Evolutionary conservation across 176 grass and related monocot genomes (phyloP).

Genomic region (Ensete ventricosum): DNA sequence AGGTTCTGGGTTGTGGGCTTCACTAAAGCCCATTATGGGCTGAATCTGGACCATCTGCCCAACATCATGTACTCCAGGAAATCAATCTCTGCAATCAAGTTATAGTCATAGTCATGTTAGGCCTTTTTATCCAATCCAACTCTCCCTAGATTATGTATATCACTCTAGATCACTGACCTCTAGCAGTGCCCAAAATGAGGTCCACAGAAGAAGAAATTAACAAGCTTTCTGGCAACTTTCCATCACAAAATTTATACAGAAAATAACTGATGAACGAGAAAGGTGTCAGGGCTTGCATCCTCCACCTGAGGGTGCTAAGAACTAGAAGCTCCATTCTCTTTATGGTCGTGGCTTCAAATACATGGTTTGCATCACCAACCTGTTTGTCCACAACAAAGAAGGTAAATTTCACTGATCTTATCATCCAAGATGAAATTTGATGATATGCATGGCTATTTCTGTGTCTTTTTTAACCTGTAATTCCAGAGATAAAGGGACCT

Average conservation of each 20-base stretch:
- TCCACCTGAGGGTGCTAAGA: slow-evolving; percentile 47
- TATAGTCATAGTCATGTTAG: slow-evolving; percentile 14
- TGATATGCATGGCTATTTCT: no score
- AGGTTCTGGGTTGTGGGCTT: no score
- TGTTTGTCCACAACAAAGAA: slow-evolving; percentile 6
- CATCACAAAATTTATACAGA: slow-evolving; percentile 36
- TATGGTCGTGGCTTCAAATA: slow-evolving; percentile 43
- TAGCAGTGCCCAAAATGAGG: slow-evolving; percentile 44
- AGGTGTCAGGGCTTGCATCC: slow-evolving; percentile 64
- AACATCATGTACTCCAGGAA: slow-evolving; percentile 85
- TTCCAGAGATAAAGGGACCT: slow-evolving; percentile 42
- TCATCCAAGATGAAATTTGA: neutral
- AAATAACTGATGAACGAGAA: slow-evolving; percentile 55
- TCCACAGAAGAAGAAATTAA: slow-evolving; percentile 28
- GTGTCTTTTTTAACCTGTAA: slow-evolving; percentile 41
- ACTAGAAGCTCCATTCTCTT: slow-evolving; percentile 64
- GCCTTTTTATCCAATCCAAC: neutral
- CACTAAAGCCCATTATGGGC: no score
- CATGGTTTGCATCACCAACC: slow-evolving; percentile 26
- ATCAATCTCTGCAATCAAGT: slow-evolving; percentile 35
- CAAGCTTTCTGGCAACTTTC: slow-evolving; percentile 23
- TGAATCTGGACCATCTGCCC: no score
- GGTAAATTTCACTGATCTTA: neutral
- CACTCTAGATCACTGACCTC: slow-evolving; percentile 28
- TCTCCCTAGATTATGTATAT: neutral